Base-by-base conservation (phyloP, 1,284 basidiomycete species). In the Abortiporus biennis region DNA sequence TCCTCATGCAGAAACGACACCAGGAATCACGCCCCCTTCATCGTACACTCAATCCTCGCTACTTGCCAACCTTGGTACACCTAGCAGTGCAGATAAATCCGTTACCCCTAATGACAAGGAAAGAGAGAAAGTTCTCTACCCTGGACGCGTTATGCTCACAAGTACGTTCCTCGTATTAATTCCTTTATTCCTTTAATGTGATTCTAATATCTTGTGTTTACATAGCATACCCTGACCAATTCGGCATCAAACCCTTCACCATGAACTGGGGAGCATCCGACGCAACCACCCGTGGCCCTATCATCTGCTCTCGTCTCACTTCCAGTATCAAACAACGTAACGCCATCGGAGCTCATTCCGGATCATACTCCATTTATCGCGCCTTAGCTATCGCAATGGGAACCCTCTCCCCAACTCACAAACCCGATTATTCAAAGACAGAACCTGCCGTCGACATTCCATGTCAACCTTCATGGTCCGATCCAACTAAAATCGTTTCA, bases 361-460 rank as follows among this genome's bases (percentile, higher is more conserved):
- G 93, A 9, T 89, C 85, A 2, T 98, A 98, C 66, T 92, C 88
- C 8, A 92, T 97, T 64, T 98, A 97, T 64, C 83, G 92, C 34
- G 91, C 94, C 0, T 75, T 98, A 9, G 81, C 88, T 8, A 90
- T 94, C 55, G 92, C 92, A 2, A 88, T 94, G 77, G 92, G 92
- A 38, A 79, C 89, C 21, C 80, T 98, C 44, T 74, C 82, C 35
- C 90, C 91, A 0, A 77, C 83, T 19, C 87, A 92, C 68, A 85
- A 88, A 61, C 91, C 92, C 3, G 86, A 93, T 58, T 92, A 89
- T 62, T 74, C 76, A 43, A 78, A 86, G 61, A 97, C 94, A 0
- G 86, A 96, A 62, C 94, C 95, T 0, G 89, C 92, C 0, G 81
- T 97, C 24, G 67, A 76, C 6, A 84, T 97, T 48, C 85, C 84